Percentiles rank a stretch among this genome's conserved stretches.
Conservation (phyloP, 352 stramenopile genomes). For the Globisporangium camurandrum region DNA sequence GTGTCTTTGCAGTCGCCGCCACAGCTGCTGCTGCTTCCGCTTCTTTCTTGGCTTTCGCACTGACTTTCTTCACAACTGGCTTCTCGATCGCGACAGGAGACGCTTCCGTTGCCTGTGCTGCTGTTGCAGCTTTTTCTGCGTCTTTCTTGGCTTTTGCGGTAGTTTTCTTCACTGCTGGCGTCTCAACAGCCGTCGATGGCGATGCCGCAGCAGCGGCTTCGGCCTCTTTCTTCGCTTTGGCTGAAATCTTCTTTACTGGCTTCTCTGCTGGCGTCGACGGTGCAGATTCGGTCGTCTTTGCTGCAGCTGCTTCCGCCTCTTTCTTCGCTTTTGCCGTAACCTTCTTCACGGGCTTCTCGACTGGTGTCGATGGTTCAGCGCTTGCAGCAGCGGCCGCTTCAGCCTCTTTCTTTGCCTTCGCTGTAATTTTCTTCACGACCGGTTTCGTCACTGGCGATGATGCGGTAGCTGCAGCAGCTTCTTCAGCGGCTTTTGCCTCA, state of each 20-base stretch:
- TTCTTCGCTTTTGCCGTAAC: neutral
- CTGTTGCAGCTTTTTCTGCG: no score
- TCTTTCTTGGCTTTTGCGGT: no score
- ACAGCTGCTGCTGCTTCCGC: constrained; percentile 4
- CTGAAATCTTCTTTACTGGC: no score
- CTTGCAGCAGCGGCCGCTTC: constrained; percentile 8
- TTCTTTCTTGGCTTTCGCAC: constrained; percentile 13
- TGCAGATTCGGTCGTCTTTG: neutral
- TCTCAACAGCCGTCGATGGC: no score
- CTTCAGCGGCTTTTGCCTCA: constrained; percentile 6
- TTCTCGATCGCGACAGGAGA: no score
- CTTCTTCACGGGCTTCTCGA: neutral
- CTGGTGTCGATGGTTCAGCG: constrained; percentile 2
- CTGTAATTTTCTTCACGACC: constrained; percentile 1
- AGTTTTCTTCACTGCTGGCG: no score
- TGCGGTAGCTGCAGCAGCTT: neutral
- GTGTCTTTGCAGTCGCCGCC: constrained; percentile 8
- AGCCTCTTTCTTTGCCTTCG: constrained; percentile 12
- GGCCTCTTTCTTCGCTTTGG: no score
- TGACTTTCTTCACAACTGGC: constrained; percentile 1
- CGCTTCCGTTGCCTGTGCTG: no score
- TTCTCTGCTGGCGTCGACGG: no score
- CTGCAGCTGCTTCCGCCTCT: no score
- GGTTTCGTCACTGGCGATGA: constrained; percentile 6
- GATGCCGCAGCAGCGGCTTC: no score